phyloP scores from a whole-genome alignment of 805 yeast species.

The Schwanniomyces vanrijiae region DNA sequence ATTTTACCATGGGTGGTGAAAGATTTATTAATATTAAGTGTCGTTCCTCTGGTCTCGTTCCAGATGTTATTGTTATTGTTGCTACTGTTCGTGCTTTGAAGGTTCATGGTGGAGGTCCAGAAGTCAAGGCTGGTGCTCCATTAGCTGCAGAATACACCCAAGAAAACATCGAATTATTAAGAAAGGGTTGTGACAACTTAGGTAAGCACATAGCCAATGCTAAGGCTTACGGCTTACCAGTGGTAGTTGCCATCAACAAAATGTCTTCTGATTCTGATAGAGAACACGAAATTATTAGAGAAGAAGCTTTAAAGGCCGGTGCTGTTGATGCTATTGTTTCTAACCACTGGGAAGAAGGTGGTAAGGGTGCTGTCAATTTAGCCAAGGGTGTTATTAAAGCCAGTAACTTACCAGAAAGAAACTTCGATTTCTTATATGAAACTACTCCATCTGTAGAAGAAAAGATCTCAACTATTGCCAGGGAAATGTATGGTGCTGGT shows the following conservation, averaged over 20 bases:
- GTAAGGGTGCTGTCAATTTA: conserved; percentile 72
- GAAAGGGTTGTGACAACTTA: conserved; percentile 71
- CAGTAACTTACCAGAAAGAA: conserved; percentile 45
- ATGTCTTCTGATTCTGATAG: conserved; percentile 70
- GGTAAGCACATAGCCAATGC: conserved; percentile 78
- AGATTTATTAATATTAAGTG: conserved; percentile 81
- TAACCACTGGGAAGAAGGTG: conserved; percentile 88
- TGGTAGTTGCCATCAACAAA: conserved; percentile 79
- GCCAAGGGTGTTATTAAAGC: conserved; percentile 72
- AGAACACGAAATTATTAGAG: conserved; percentile 67
- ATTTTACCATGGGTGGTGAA: conserved; percentile 92
- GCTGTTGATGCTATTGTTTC: conserved; percentile 77
- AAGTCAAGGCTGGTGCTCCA: conserved; percentile 81
- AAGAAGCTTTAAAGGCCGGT: conserved; percentile 72
- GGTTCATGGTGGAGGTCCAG: conserved; percentile 88
- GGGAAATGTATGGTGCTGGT: conserved; percentile 76
- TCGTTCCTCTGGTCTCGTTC: conserved; percentile 75
- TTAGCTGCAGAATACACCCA: conserved; percentile 70
- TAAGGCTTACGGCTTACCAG: conserved; percentile 70
- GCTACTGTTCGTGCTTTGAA: conserved; percentile 85
- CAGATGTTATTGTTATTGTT: conserved; percentile 77
- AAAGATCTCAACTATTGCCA: conserved; percentile 65
- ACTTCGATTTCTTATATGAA: conserved; percentile 58
- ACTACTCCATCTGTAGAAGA: conserved; percentile 63
- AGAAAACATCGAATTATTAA: conserved; percentile 69